Percentiles rank a stretch among this genome's conserved stretches.
These are phyloP conservation scores for Ramalina peruviana DNA, from an alignment of 495 filamentous ascomycete species.

Conservation along the genomic window DNA sequence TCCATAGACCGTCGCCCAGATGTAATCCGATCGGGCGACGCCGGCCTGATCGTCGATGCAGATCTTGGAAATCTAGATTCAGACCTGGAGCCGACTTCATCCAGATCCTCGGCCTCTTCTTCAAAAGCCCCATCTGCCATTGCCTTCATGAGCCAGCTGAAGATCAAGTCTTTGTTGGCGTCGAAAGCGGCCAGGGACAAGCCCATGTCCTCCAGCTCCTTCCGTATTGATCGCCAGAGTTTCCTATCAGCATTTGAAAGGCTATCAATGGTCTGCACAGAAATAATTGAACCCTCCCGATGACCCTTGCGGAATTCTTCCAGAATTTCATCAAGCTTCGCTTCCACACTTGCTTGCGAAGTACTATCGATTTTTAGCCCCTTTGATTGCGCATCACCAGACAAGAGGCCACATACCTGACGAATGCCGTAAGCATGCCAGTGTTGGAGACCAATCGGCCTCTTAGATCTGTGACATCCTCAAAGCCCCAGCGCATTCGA, in stretches of 20 bases:
- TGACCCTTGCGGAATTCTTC: constrained; percentile 23
- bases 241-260: constrained; percentile 15
- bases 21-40: background rate
- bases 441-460: constrained; percentile 18
- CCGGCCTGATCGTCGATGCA: background rate
- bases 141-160: constrained; percentile 16
- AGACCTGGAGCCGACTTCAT: background rate
- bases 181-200: constrained; percentile 20
- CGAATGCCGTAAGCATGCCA: constrained; percentile 20
- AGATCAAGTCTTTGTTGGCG: constrained; percentile 21
- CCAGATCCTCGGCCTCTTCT: constrained; percentile 2
- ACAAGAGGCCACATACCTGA: background rate
- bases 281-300: constrained; percentile 10
- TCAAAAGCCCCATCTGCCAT: constrained; percentile 16
- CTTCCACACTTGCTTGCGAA: constrained; percentile 20
- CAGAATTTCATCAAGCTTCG: constrained; percentile 23
- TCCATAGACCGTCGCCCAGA: no score
- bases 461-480: constrained; percentile 22
- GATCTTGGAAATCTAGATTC: background rate
- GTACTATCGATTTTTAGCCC: background rate
- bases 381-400: no score
- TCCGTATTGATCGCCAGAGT: constrained; percentile 22
- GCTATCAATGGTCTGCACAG: constrained; percentile 20
- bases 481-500: constrained; percentile 21
- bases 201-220: constrained; percentile 25